Conservation (phyloP, 108 stramenopile genomes). For the Pelagomonas calceolata region DNA sequence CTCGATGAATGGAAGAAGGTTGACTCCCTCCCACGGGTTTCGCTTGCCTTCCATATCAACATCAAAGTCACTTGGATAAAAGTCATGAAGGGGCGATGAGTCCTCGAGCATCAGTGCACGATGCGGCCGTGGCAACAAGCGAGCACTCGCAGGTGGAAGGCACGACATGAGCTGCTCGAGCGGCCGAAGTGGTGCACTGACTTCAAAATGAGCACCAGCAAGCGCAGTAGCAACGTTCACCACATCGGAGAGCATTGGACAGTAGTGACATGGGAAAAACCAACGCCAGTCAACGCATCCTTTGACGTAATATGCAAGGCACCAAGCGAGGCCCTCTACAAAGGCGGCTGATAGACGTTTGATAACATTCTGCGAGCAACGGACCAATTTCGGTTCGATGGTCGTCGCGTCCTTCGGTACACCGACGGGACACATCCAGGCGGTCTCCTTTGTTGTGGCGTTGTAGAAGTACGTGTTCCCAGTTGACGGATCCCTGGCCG, state of each 20-base stretch:
- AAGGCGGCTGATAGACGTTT: slow-evolving; percentile 12
- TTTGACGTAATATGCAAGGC: slow-evolving; percentile 93
- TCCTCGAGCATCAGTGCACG: slow-evolving; percentile 65
- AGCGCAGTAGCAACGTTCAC: slow-evolving; percentile 65
- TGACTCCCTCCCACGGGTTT: slow-evolving; percentile 98
- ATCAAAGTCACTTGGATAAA: slow-evolving; percentile 81
- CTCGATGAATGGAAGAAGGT: slow-evolving; percentile 93
- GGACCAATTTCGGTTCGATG: background rate
- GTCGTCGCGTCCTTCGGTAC: too few relatives aligned
- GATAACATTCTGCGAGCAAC: slow-evolving; percentile 15
- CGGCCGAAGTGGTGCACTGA: slow-evolving; percentile 72
- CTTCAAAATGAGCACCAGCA: slow-evolving; percentile 64
- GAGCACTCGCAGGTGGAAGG: slow-evolving; percentile 73
- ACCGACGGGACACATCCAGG: slow-evolving; percentile 48
- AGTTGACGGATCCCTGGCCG: slow-evolving; percentile 25
- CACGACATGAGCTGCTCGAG: slow-evolving; percentile 94
- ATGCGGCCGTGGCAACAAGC: slow-evolving; percentile 74
- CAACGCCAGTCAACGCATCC: slow-evolving; percentile 97
- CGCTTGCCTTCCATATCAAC: slow-evolving; percentile 97
- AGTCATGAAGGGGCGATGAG: slow-evolving; percentile 76
- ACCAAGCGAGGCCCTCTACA: slow-evolving; percentile 92
- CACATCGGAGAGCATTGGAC: slow-evolving; percentile 87
- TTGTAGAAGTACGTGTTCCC: slow-evolving; percentile 51
- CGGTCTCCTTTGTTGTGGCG: slow-evolving; percentile 19
- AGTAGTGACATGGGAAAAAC: slow-evolving; percentile 94